Base-by-base conservation (phyloP, 768 basidiomycete genomes). In the Termitomyces sp. region DNA sequence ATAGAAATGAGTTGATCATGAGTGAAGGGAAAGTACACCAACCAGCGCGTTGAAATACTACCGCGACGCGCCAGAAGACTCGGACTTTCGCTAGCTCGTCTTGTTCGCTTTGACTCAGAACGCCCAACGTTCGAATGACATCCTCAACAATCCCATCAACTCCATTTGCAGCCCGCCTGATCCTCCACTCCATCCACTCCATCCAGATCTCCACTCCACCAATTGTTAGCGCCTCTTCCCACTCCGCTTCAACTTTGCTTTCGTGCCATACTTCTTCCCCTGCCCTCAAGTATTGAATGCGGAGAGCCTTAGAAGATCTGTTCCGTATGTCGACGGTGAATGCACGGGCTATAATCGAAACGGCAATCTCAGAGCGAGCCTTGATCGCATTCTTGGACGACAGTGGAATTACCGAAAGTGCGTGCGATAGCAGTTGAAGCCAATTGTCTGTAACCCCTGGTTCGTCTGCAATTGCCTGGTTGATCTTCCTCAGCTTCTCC, bases 111-210 rank as follows among this genome's bases (percentile, higher is more conserved):
- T 61, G 56, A 26, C 70, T 68, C 33, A 89, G 64, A 4, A 74
- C 72, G 17, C 68, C 64, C 43, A 85, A 60, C 17, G 79, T 73
- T 31, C 83, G 74, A 42, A 68, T 63, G 4, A 79, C 82, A 62
- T 83, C 83, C 28, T 76, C 72, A 3, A 85, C 68, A 5, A 88
- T 63, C 6, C 75, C 78, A 40, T 83, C 76, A 30, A 89, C 66
- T 2, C 83, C 81, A 41, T 71, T 69, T 41, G 60, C 70, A 15
- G 72, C 72, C 38, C 62, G 76, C 42, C 83, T 73, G 35, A 89
- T 80, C 56, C 78, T 77, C 88, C 88, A 91, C 60, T 88, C 86
- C 3, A 92, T 64, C 89, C 90, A 93, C 61, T 86, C 86, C 72
- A 91, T 79, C 81, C 84, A 87, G 26, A 92, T 74, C 38, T 84